These are phyloP conservation scores for Daldinia caldariorum DNA, from an alignment of 495 filamentous ascomycete species.

Conservation along the genomic window DNA sequence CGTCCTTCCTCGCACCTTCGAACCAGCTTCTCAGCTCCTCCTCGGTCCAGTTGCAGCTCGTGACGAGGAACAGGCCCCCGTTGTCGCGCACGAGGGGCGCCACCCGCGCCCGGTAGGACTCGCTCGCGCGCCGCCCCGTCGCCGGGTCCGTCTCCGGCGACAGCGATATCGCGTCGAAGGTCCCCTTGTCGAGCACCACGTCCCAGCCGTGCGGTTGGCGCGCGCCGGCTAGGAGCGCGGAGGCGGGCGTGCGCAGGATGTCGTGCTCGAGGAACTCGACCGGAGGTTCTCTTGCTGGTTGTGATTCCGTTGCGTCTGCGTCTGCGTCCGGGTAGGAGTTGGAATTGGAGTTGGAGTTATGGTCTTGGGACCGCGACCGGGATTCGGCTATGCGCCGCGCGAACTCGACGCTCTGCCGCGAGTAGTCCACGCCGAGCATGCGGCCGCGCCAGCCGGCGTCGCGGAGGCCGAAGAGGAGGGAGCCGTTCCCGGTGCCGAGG, in stretches of 20 bases:
- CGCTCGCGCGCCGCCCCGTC: conserved; percentile 66
- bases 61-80: conserved; percentile 81
- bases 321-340: too few species aligned
- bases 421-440: conserved; percentile 90
- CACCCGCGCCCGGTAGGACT: conserved; percentile 76
- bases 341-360: too few species aligned
- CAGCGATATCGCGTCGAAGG: conserved; percentile 91
- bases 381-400: conserved; percentile 61
- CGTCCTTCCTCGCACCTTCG: conserved; percentile 47
- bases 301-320: too few species aligned
- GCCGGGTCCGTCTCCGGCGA: conserved; percentile 61
- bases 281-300: too few species aligned
- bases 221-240: conserved; percentile 45
- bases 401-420: conserved; percentile 70
- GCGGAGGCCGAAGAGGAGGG: conserved; percentile 79
- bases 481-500: conserved; percentile 91
- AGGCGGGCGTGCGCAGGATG: conserved; percentile 66
- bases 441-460: conserved; percentile 65
- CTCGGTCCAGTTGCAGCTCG: conserved; percentile 98
- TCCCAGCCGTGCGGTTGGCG: conserved; percentile 70
- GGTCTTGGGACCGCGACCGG: too few species aligned
- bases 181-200: conserved; percentile 94
- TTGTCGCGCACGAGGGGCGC: conserved; percentile 67
- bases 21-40: conserved; percentile 84
- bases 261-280: conserved; percentile 81